Conservation (phyloP, 176 grass and related monocot species). For the Triticum aestivum region DNA sequence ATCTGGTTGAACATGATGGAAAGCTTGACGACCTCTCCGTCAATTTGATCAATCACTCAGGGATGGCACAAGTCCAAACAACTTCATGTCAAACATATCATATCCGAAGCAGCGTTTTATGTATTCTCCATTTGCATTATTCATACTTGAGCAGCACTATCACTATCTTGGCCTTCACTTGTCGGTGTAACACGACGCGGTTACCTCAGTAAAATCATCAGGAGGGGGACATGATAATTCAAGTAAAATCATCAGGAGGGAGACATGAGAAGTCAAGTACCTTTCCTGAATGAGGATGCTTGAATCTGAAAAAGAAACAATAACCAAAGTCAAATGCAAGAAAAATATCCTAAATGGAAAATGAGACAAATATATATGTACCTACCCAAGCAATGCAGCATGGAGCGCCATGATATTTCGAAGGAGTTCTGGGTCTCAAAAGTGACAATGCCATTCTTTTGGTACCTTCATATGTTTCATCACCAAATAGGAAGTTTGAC, state of each 20-base stretch:
- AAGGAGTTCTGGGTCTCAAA: slow-evolving; percentile 53
- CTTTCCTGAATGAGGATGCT: slow-evolving; percentile 73
- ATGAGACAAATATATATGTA: neutral
- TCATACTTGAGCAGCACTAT: neutral
- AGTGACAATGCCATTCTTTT: slow-evolving; percentile 75
- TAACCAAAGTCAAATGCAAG: neutral
- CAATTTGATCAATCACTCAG: slow-evolving; percentile 31
- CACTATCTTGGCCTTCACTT: slow-evolving; percentile 4
- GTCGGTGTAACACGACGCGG: slow-evolving; percentile 26
- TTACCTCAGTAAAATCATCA: neutral
- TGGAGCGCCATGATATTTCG: slow-evolving; percentile 57
- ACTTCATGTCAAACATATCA: neutral
- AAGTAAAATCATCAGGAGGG: slow-evolving; percentile 66
- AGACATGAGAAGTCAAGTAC: slow-evolving; percentile 62
- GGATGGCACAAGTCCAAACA: slow-evolving; percentile 17
- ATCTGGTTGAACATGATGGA: slow-evolving; percentile 32
- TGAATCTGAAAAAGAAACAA: slow-evolving; percentile 55
- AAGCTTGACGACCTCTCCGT: slow-evolving; percentile 17
- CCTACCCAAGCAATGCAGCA: slow-evolving; percentile 83
- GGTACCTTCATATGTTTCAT: slow-evolving; percentile 82
- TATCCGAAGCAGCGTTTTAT: neutral
- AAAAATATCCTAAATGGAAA: neutral
- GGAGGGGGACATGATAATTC: no score
- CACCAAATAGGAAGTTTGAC: slow-evolving; percentile 48
- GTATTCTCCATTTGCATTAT: neutral